Conservation (phyloP, 176 grass and related monocot species). For the Zoysia pacifica region DNA sequence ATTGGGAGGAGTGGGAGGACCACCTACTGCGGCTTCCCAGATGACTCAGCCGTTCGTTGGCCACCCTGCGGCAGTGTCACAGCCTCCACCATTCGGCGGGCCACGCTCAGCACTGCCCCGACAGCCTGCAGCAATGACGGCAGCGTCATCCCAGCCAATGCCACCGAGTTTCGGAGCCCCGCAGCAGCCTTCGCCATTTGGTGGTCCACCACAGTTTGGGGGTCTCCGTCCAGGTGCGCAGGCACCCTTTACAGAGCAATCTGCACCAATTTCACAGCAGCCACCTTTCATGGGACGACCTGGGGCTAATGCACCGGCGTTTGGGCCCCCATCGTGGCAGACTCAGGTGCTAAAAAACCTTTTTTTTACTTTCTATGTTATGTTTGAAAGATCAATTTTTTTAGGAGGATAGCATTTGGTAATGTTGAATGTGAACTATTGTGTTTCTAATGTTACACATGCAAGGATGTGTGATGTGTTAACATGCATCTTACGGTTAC, state of each 20-base stretch:
- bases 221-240: constrained; percentile 27
- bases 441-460: not conserved
- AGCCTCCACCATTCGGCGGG: constrained; percentile 32
- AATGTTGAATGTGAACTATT: not conserved
- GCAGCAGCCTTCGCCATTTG: constrained; percentile 2
- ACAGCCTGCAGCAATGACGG: constrained; percentile 17
- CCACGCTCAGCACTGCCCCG: constrained; percentile 23
- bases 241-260: constrained; percentile 36
- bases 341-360: constrained; percentile 33
- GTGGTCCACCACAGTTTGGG: constrained; percentile 45
- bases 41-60: not conserved
- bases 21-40: constrained; percentile 6
- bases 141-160: constrained; percentile 11
- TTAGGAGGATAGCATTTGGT: not conserved
- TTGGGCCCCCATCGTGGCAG: constrained; percentile 41
- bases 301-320: constrained; percentile 32
- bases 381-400: not conserved
- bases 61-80: constrained; percentile 12
- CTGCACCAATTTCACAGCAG: constrained; percentile 14
- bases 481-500: not conserved
- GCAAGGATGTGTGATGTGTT: not conserved
- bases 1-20: constrained; percentile 13
- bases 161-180: constrained; percentile 42
- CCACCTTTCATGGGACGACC: constrained; percentile 40
- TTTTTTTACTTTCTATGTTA: constrained; percentile 5